These are phyloP conservation scores for Mitragyna speciosa DNA, from an alignment of 257 asterid species.

Conservation along the genomic window DNA sequence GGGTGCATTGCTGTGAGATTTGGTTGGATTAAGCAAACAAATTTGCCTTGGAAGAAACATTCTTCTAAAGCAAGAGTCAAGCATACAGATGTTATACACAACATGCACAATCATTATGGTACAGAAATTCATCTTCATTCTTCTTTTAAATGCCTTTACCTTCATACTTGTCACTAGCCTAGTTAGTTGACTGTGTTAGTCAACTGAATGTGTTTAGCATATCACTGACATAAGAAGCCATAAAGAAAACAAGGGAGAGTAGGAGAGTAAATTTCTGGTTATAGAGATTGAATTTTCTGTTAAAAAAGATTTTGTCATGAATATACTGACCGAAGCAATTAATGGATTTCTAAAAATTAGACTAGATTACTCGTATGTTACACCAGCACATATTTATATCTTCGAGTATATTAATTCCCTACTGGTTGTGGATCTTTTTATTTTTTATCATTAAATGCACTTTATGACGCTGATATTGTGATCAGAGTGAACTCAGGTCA, in stretches of 20 bases:
- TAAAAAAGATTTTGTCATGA: neutral
- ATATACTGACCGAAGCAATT: neutral
- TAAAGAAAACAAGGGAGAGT: neutral
- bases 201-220: neutral
- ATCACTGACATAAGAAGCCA: neutral
- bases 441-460: neutral
- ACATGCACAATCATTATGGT: conserved; percentile 37
- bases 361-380: conserved; percentile 3
- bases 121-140: conserved; percentile 36
- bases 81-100: conserved; percentile 46
- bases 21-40: conserved; percentile 12
- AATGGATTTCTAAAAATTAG: neutral
- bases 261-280: conserved; percentile 8
- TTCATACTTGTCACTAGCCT: neutral
- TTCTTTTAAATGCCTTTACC: conserved; percentile 6
- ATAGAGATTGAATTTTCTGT: conserved; percentile 4
- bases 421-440: neutral
- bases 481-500: neutral
- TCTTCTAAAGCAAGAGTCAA: conserved; percentile 13
- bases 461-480: neutral
- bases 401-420: neutral
- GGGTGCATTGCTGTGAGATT: conserved; percentile 5
- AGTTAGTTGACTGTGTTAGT: neutral
- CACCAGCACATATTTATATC: neutral
- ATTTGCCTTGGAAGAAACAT: conserved; percentile 11